These are phyloP conservation scores for Trichoderma harzianum DNA, from an alignment of 2,329 filamentous ascomycete genomes.

Conservation along the genomic window DNA sequence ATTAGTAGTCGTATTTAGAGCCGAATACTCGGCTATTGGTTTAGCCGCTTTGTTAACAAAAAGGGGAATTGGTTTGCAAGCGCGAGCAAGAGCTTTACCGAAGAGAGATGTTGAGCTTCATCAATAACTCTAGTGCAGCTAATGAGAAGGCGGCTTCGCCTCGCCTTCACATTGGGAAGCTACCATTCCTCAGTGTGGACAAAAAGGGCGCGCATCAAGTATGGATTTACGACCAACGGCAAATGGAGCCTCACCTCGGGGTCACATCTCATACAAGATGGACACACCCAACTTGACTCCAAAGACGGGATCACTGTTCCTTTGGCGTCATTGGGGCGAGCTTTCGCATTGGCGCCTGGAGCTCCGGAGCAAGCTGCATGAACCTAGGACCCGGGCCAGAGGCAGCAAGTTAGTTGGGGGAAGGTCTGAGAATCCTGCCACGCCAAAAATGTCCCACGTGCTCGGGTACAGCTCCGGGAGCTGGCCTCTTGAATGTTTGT, in stretches of 20 bases:
- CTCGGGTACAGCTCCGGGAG: constrained; percentile 2
- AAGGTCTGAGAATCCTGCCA: neutral
- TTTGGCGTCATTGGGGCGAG: neutral
- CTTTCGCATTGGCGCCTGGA: constrained; percentile 1
- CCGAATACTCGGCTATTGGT: neutral
- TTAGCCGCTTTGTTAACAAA: constrained; percentile 1
- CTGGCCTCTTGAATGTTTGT: neutral
- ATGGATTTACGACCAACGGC: neutral
- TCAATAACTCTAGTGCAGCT: neutral
- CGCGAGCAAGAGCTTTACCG: neutral
- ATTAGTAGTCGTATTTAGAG: too few relatives aligned
- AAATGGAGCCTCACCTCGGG: neutral
- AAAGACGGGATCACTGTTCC: neutral
- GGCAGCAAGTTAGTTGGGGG: neutral
- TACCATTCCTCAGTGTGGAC: neutral
- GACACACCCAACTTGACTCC: neutral
- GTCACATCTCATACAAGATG: neutral
- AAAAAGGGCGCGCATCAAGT: neutral
- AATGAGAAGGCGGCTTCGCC: neutral
- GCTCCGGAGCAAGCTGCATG: constrained; percentile 8
- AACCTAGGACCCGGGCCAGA: neutral
- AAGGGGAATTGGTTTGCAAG: neutral
- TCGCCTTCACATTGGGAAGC: neutral
- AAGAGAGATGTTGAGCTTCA: neutral
- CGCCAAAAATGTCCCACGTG: constrained; percentile 5